These are phyloP conservation scores for Centrapalus pauciflorus DNA, from an alignment of 129 eudicot species.

Conservation along the genomic window DNA sequence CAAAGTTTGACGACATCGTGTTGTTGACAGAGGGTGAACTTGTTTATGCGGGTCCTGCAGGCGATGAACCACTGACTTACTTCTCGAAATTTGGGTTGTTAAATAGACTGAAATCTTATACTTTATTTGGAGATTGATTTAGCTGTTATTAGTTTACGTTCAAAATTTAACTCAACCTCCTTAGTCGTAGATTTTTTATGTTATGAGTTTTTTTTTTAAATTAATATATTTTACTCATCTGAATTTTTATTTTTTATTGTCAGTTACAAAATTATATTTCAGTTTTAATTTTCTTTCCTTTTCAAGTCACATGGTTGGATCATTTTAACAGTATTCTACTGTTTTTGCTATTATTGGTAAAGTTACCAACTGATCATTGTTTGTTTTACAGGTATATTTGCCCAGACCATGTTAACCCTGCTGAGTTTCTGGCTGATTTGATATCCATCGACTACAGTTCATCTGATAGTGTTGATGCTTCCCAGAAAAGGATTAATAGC, in stretches of 20 bases:
- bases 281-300: neutral
- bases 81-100: slow-evolving; percentile 84
- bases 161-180: neutral
- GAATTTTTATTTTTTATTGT: no score
- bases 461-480: slow-evolving; percentile 68
- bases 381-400: slow-evolving; percentile 63
- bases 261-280: neutral
- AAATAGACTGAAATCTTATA: slow-evolving; percentile 20
- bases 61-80: slow-evolving; percentile 67
- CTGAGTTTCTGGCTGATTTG: slow-evolving; percentile 95
- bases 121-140: neutral
- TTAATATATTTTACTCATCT: no score
- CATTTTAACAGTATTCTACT: neutral
- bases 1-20: slow-evolving; percentile 91
- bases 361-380: slow-evolving; percentile 20
- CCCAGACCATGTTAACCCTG: slow-evolving; percentile 94
- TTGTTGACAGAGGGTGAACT: slow-evolving; percentile 85
- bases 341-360: neutral
- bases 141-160: neutral
- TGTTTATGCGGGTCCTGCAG: slow-evolving; percentile 92
- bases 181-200: neutral
- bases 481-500: slow-evolving; percentile 82
- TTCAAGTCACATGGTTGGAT: neutral
- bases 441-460: slow-evolving; percentile 94
- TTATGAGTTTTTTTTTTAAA: neutral